Percentiles rank a stretch among this genome's conserved stretches.
Evolutionary conservation across 2,329 filamentous ascomycete species (phyloP).

Genomic region (Botrytis tulipae): DNA sequence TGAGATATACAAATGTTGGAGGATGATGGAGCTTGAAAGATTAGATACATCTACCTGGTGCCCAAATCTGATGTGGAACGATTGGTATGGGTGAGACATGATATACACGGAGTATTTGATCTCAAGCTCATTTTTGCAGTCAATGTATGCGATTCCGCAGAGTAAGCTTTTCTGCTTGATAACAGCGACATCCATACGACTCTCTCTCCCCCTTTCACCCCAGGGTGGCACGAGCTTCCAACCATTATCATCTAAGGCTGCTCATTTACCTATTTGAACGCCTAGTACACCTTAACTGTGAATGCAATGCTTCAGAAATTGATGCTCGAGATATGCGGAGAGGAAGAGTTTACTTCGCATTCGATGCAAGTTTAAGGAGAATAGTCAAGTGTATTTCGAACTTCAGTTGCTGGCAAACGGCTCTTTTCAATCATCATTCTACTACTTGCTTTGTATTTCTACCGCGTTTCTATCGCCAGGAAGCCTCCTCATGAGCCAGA

Average conservation of each 20-base stretch:
- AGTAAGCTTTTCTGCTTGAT: background rate
- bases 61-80: too few species aligned
- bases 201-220: background rate
- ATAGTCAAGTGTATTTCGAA: background rate
- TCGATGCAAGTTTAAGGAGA: background rate
- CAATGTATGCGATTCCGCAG: background rate
- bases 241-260: background rate
- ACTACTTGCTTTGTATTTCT: background rate
- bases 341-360: background rate
- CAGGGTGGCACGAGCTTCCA: background rate
- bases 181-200: background rate
- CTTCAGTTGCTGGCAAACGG: background rate
- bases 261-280: background rate
- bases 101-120: too few species aligned
- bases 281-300: background rate
- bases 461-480: background rate
- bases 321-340: background rate
- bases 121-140: too few species aligned
- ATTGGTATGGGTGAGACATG: too few species aligned
- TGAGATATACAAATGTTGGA: too few species aligned
- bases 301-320: background rate
- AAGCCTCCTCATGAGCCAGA: conserved; percentile 20
- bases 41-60: too few species aligned
- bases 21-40: too few species aligned
- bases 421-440: background rate